A percentile compares a stretch with the other conserved stretches of the same genome.
These are phyloP conservation scores for Galerina marginata DNA, from an alignment of 768 basidiomycete species.

Conservation along the genomic window DNA sequence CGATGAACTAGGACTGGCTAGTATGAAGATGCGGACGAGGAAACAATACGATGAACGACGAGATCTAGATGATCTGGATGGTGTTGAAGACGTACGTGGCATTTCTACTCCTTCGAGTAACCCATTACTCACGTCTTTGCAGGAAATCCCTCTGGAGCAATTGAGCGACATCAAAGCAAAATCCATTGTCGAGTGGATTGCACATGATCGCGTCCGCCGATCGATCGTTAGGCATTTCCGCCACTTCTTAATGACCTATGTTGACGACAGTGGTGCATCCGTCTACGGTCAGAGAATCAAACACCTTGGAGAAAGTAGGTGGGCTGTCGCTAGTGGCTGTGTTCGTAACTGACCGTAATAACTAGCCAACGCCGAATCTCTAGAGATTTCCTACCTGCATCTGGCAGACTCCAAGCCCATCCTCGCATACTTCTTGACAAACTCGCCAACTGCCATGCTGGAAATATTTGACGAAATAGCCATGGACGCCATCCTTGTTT, in stretches of 20 bases:
- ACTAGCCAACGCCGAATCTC: slow-evolving; percentile 93
- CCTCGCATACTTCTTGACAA: slow-evolving; percentile 96
- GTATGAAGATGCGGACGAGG: slow-evolving; percentile 82
- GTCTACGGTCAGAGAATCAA: slow-evolving; percentile 96
- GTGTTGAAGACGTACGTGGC: slow-evolving; percentile 76
- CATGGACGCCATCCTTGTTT: slow-evolving; percentile 90
- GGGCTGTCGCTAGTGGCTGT: slow-evolving; percentile 7
- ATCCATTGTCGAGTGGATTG: slow-evolving; percentile 97
- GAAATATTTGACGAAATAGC: slow-evolving; percentile 96
- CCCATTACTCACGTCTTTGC: slow-evolving; percentile 5
- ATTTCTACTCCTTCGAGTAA: neutral
- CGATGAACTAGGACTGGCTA: slow-evolving; percentile 66
- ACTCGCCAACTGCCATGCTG: slow-evolving; percentile 92
- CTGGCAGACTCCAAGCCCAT: slow-evolving; percentile 92
- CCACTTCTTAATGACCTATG: slow-evolving; percentile 94
- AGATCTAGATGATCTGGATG: slow-evolving; percentile 91
- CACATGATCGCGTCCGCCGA: slow-evolving; percentile 86
- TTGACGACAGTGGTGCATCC: slow-evolving; percentile 88
- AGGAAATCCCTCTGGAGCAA: slow-evolving; percentile 96
- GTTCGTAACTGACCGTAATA: slow-evolving; percentile 4
- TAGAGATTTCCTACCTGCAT: slow-evolving; percentile 98
- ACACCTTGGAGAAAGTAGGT: slow-evolving; percentile 90
- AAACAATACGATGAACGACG: slow-evolving; percentile 93
- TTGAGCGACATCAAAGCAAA: slow-evolving; percentile 97
- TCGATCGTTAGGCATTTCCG: slow-evolving; percentile 93